Conservation (phyloP, 2,329 filamentous ascomycete genomes). For the Colletotrichum godetiae region DNA sequence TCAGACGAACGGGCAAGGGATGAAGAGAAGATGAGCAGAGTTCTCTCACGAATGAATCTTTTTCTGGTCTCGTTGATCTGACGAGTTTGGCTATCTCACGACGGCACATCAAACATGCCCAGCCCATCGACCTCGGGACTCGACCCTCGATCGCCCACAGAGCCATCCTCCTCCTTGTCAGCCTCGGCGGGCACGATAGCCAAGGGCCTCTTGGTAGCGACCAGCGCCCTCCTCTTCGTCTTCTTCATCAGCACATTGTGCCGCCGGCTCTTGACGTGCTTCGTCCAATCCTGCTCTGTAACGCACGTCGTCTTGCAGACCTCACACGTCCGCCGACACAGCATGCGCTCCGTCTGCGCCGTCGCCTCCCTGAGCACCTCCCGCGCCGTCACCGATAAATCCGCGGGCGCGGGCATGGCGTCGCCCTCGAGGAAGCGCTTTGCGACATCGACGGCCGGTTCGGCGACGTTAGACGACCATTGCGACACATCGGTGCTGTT, state of each 20-base stretch:
- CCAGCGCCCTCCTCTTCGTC: slow-evolving; percentile 51
- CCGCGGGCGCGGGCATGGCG: slow-evolving; percentile 61
- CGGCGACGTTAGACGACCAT: slow-evolving; percentile 74
- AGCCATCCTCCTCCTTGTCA: neutral
- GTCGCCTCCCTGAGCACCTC: slow-evolving; percentile 65
- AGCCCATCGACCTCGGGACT: slow-evolving; percentile 23
- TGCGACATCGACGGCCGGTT: slow-evolving; percentile 72
- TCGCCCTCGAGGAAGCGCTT: slow-evolving; percentile 70
- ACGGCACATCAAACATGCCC: slow-evolving; percentile 18
- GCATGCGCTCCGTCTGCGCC: slow-evolving; percentile 63
- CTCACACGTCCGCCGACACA: slow-evolving; percentile 74
- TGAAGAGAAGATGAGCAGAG: slow-evolving; percentile 4
- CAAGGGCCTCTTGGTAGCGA: slow-evolving; percentile 38
- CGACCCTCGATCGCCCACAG: neutral
- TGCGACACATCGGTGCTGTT: slow-evolving; percentile 77
- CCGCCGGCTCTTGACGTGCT: slow-evolving; percentile 50
- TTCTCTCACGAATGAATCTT: slow-evolving; percentile 14
- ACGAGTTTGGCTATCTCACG: neutral
- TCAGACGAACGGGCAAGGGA: slow-evolving; percentile 7
- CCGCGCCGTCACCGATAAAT: slow-evolving; percentile 59
- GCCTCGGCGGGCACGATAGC: slow-evolving; percentile 16
- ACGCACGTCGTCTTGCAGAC: slow-evolving; percentile 74
- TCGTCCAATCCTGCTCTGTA: slow-evolving; percentile 61
- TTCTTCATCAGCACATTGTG: slow-evolving; percentile 49
- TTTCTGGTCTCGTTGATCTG: neutral